Conservation (phyloP, 192 early-diverging fungal species). For the Umbelopsis isabellina region DNA sequence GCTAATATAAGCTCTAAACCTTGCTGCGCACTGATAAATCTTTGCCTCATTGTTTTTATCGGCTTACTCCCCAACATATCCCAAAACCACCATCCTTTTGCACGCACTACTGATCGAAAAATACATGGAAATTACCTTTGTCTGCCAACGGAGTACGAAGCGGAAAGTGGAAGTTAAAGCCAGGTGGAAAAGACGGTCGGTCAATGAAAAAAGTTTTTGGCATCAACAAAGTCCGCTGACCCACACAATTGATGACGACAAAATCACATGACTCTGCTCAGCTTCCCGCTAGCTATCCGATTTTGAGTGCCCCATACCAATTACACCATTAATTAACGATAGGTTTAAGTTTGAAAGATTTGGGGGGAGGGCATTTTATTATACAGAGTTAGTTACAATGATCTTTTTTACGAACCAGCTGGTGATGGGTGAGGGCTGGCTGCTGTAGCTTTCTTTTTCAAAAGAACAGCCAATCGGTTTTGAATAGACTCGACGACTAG, state of each 20-base stretch:
- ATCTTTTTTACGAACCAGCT: too few species aligned
- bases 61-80: background rate
- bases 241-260: background rate
- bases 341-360: too few species aligned
- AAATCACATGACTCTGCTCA: background rate
- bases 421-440: background rate
- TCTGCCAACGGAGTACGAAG: constrained; percentile 22
- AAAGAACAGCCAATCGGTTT: constrained; percentile 29
- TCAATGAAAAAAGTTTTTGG: constrained; percentile 9
- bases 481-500: constrained; percentile 41
- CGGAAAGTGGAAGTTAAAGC: constrained; percentile 20
- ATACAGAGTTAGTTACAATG: too few species aligned
- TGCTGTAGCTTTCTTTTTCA: constrained; percentile 27
- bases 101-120: too few species aligned
- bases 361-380: too few species aligned
- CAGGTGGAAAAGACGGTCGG: background rate
- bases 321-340: too few species aligned
- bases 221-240: constrained; percentile 16
- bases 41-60: background rate
- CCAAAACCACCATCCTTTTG: background rate
- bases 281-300: background rate
- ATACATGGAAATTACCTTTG: background rate
- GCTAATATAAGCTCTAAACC: too few species aligned
- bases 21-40: background rate
- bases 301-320: too few species aligned